Conservation (phyloP, 208 protist genomes). For the Crithidia expoeki region DNA sequence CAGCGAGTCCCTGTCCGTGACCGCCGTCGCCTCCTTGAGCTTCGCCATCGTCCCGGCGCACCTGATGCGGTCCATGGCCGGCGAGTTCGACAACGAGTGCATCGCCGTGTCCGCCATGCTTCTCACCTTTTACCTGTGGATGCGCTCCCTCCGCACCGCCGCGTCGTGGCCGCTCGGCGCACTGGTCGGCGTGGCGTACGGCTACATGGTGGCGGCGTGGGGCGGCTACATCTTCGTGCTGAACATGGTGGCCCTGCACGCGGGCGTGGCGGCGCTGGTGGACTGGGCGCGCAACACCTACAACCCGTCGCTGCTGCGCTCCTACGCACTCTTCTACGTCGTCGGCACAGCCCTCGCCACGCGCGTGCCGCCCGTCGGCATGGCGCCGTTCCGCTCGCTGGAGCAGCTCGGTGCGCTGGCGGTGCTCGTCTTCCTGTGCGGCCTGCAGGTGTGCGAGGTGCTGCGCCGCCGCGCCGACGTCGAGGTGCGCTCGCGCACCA, state of each 20-base stretch:
- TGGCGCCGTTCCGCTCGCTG: constrained; percentile 91
- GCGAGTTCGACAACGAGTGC: constrained; percentile 99
- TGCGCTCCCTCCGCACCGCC: constrained; percentile 56
- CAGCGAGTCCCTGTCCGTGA: constrained; percentile 75
- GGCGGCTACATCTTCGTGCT: constrained; percentile 99
- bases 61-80: constrained; percentile 98
- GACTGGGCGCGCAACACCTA: constrained; percentile 76
- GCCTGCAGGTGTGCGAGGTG: constrained; percentile 35
- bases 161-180: constrained; percentile 56
- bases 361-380: constrained; percentile 95
- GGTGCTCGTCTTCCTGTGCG: constrained; percentile 73
- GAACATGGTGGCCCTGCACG: constrained; percentile 97
- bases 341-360: constrained; percentile 95
- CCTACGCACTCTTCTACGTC: constrained; percentile 96
- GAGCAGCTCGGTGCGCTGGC: constrained; percentile 95
- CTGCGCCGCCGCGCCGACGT: constrained; percentile 24
- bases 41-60: constrained; percentile 82
- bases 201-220: constrained; percentile 95
- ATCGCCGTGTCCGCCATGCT: constrained; percentile 97
- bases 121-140: constrained; percentile 94
- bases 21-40: constrained; percentile 86
- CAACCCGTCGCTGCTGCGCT: constrained; percentile 86
- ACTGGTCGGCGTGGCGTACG: constrained; percentile 72
- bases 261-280: constrained; percentile 83
- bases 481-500: constrained; percentile 28